Evolutionary conservation across 495 filamentous ascomycete genomes (phyloP).

Genomic region (Penicillium alfredii): DNA sequence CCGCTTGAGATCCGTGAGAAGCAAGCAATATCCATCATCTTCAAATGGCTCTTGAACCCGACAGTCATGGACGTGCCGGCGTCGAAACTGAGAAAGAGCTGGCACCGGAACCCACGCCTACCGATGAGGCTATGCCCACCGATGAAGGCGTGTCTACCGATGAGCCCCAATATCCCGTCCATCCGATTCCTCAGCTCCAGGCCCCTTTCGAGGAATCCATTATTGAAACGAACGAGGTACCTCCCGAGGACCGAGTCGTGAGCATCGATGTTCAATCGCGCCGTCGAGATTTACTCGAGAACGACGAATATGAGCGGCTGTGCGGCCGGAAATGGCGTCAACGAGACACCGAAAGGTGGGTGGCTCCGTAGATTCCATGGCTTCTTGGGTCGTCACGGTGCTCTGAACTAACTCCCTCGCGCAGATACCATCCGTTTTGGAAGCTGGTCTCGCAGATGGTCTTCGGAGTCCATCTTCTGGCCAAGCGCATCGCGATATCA

Average conservation of each 20-base stretch:
- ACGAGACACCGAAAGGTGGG: slow-evolving; percentile 51
- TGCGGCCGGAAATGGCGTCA: slow-evolving; percentile 70
- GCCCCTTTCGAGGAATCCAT: slow-evolving; percentile 92
- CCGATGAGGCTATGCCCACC: no score
- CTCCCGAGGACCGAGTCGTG: slow-evolving; percentile 44
- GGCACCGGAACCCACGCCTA: background rate
- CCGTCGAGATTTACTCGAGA: slow-evolving; percentile 63
- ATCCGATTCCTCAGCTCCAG: slow-evolving; percentile 83
- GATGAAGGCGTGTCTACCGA: no score
- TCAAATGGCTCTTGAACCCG: background rate
- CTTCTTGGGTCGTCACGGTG: background rate
- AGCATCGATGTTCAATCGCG: slow-evolving; percentile 60
- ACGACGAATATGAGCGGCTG: slow-evolving; percentile 54
- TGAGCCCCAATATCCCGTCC: slow-evolving; percentile 45
- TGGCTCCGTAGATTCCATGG: background rate
- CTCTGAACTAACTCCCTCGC: background rate
- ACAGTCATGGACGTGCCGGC: no score
- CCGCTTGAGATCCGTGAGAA: no score
- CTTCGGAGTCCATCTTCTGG: slow-evolving; percentile 86
- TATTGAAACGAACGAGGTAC: slow-evolving; percentile 53
- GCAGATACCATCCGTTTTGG: slow-evolving; percentile 73
- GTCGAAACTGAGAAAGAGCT: background rate
- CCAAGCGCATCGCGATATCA: slow-evolving; percentile 80
- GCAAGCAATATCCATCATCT: no score
- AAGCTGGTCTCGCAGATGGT: slow-evolving; percentile 89